Evolutionary conservation across 2,329 filamentous ascomycete genomes (phyloP).

Genomic region (Botrytis fragariae): DNA sequence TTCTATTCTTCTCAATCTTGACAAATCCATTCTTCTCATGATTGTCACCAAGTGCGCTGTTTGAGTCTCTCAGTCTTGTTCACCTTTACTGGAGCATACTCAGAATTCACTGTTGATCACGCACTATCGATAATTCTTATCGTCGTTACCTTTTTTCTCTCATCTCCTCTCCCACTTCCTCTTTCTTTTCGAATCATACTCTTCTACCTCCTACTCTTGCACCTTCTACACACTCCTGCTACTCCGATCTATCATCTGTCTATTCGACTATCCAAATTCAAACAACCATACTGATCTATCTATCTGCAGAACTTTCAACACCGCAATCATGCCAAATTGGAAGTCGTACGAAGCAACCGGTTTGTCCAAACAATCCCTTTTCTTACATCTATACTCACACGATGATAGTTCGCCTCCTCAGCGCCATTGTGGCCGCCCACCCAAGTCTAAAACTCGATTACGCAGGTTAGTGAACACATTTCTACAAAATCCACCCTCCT

Average conservation of each 20-base stretch:
- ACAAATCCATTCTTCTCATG: neutral
- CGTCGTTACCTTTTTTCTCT: neutral
- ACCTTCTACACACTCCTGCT: too few species aligned
- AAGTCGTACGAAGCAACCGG: slow-evolving; percentile 56
- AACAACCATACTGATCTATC: slow-evolving; percentile 5
- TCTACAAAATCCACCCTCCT: neutral
- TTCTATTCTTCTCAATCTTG: neutral
- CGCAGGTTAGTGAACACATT: slow-evolving; percentile 51
- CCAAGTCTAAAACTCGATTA: slow-evolving; percentile 56
- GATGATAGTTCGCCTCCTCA: slow-evolving; percentile 52
- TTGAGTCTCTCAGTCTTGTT: slow-evolving; percentile 8
- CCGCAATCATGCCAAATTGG: slow-evolving; percentile 54
- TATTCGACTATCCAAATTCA: neutral
- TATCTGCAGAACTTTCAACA: neutral
- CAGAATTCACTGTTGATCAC: neutral
- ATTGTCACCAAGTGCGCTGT: neutral
- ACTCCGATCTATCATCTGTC: too few species aligned
- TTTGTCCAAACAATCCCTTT: neutral
- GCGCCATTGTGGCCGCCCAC: slow-evolving; percentile 59
- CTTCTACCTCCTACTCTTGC: neutral
- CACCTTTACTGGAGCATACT: slow-evolving; percentile 1
- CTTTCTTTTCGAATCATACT: neutral
- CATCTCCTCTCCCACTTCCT: neutral
- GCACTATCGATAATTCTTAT: neutral
- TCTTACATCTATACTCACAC: neutral